phyloP scores from a whole-genome alignment of 225 moss, liverwort and hornwort species.

The Physcomitrium patens region DNA sequence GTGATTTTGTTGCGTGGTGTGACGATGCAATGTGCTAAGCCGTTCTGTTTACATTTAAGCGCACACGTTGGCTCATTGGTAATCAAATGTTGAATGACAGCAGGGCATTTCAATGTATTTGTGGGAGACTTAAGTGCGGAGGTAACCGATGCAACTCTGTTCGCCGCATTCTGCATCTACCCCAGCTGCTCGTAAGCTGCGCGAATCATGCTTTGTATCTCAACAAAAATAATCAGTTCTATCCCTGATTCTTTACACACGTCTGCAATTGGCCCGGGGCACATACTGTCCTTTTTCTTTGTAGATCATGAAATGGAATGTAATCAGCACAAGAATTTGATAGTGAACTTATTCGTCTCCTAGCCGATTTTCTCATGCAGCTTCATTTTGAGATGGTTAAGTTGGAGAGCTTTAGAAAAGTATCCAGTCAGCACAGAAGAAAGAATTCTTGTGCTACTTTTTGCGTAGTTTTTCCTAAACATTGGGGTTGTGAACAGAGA shows the following conservation, averaged over 20 bases:
- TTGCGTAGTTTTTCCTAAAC: slow-evolving; percentile 36
- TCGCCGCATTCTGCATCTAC: slow-evolving; percentile 96
- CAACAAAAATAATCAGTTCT: not conserved
- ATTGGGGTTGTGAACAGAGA: slow-evolving; percentile 68
- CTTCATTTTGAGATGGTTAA: slow-evolving; percentile 18
- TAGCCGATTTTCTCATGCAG: slow-evolving; percentile 19
- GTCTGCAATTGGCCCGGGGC: not conserved
- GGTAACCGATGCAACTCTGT: slow-evolving; percentile 96
- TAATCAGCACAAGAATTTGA: slow-evolving; percentile 8
- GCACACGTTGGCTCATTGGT: not conserved
- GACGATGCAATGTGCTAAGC: not conserved
- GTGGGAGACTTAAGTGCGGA: slow-evolving; percentile 98
- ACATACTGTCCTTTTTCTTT: slow-evolving; percentile 9
- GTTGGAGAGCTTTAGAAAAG: not conserved
- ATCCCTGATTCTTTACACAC: slow-evolving; percentile 3
- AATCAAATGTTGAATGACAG: slow-evolving; percentile 28
- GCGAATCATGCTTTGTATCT: slow-evolving; percentile 15
- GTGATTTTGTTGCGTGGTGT: slow-evolving; percentile 40
- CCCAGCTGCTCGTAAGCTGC: slow-evolving; percentile 92
- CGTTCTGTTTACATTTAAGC: slow-evolving; percentile 16
- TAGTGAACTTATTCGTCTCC: not conserved
- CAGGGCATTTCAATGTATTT: slow-evolving; percentile 97
- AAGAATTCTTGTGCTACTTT: slow-evolving; percentile 35
- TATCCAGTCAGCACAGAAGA: not conserved
- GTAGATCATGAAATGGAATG: slow-evolving; percentile 6